These are phyloP conservation scores for Fusarium burgessii DNA, from an alignment of 2,329 filamentous ascomycete species.

Conservation along the genomic window DNA sequence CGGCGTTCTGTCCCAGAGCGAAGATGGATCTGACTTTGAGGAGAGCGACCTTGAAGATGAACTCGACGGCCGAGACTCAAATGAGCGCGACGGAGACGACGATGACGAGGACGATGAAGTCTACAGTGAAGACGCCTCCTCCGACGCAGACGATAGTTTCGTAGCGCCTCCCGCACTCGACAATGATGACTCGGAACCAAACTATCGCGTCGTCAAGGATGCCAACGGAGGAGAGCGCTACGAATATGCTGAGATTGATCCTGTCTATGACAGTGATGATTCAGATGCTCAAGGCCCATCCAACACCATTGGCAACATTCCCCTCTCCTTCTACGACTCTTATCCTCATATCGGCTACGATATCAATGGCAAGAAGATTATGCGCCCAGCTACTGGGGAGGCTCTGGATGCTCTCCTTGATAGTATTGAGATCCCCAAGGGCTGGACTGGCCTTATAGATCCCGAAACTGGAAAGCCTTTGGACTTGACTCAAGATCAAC, in stretches of 20 bases:
- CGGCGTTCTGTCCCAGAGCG: conserved; percentile 67
- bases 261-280: conserved; percentile 96
- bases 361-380: conserved; percentile 98
- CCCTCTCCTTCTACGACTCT: conserved; percentile 93
- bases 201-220: conserved; percentile 74
- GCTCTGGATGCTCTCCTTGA: conserved; percentile 93
- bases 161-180: conserved; percentile 48
- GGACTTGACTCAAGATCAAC: conserved; percentile 85
- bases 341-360: conserved; percentile 99
- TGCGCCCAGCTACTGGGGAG: conserved; percentile 93
- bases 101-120: conserved; percentile 48
- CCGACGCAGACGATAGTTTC: conserved; percentile 54
- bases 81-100: conserved; percentile 35
- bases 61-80: conserved; percentile 38
- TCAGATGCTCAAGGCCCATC: conserved; percentile 81
- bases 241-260: conserved; percentile 92
- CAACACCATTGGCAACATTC: conserved; percentile 97
- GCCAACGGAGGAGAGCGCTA: conserved; percentile 93
- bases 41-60: conserved; percentile 53
- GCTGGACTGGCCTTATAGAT: conserved; percentile 96
- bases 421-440: conserved; percentile 96
- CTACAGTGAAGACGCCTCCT: conserved; percentile 44
- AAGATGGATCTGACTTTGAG: conserved; percentile 69
- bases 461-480: conserved; percentile 93
- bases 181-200: conserved; percentile 56